These are phyloP conservation scores for Bremia lactucae DNA, from an alignment of 352 stramenopile species.

Conservation along the genomic window DNA sequence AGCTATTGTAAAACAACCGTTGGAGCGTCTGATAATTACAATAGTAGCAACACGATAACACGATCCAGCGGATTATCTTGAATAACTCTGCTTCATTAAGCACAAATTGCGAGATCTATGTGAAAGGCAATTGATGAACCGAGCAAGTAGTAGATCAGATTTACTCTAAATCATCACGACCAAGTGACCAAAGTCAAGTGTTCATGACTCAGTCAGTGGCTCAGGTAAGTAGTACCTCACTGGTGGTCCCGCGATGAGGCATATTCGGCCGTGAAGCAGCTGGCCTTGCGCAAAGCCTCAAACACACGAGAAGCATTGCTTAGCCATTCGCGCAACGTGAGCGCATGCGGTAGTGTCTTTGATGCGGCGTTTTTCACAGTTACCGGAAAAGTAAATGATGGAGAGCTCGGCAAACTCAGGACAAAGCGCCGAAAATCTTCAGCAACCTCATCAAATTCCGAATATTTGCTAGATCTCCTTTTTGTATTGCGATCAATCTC, in stretches of 20 bases:
- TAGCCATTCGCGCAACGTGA: conserved; percentile 70
- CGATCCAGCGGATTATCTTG: no score
- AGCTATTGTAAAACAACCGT: no score
- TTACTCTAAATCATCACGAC: no score
- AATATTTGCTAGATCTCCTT: conserved; percentile 6
- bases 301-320: conserved; percentile 59
- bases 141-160: no score
- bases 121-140: no score
- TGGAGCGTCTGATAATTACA: no score
- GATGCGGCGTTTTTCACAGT: conserved; percentile 1
- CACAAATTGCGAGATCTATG: no score
- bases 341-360: conserved; percentile 12
- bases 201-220: no score
- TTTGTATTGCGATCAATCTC: conserved; percentile 1
- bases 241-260: conserved; percentile 28
- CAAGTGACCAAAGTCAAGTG: no score
- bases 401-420: conserved; percentile 18
- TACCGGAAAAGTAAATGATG: conserved; percentile 17
- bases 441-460: conserved; percentile 25
- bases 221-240: conserved; percentile 6
- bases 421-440: conserved; percentile 21
- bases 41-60: no score
- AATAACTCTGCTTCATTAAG: no score
- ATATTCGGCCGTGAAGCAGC: conserved; percentile 44
- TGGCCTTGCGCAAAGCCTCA: conserved; percentile 57